Evolutionary conservation across 164 flowering plant genomes (phyloP), one percentile per base, ranked within the genome.

Genomic region (Berberis thunbergii): DNA sequence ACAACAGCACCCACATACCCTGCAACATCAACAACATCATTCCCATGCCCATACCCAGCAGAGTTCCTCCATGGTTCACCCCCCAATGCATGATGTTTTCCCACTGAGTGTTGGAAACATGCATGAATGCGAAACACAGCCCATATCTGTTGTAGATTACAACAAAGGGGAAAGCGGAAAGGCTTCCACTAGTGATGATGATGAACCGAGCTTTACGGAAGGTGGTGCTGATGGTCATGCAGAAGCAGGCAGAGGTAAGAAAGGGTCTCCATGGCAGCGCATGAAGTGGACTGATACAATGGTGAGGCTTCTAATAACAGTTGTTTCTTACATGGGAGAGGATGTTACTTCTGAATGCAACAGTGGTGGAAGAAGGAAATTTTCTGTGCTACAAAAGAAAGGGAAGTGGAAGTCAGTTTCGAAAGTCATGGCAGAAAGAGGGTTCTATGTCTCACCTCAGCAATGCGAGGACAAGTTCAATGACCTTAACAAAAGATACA

Each of bases 381-480:
- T 45, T 67, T 69, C 77, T 4, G 67, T 79, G 43, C 62, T 86
- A 57, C 91, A 83, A 75, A 87, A 80, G 68, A 90, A 87, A 67
- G 91, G 94, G n/a, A 90, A 90, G 78, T 90, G 94, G 94, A 86
- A 81, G 57, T 77, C 78, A 4, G 75, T 90, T 40, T 90, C 94
- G 0, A 78, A 82, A 65, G 90, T 80, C 13, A 86, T 90, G 90
- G 83, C 83, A 48, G 86, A 80, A 62, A 84, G 90, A 70, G 88
- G 88, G 38, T 82, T 61, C 63, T 77, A 62, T 76, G 91, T 87
- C 40, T 90, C 97, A 0, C 94, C 97, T 38, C 97, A 87, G 78
- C 97, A 90, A 71, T 87, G 94, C 67, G 94, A 87, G 77, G 91
- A 87, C 76, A 89, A 89, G 73, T 89, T 89, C 67, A 86, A 89